phyloP scores from a whole-genome alignment of 176 grass and related monocot species.

The Eleusine indica region DNA sequence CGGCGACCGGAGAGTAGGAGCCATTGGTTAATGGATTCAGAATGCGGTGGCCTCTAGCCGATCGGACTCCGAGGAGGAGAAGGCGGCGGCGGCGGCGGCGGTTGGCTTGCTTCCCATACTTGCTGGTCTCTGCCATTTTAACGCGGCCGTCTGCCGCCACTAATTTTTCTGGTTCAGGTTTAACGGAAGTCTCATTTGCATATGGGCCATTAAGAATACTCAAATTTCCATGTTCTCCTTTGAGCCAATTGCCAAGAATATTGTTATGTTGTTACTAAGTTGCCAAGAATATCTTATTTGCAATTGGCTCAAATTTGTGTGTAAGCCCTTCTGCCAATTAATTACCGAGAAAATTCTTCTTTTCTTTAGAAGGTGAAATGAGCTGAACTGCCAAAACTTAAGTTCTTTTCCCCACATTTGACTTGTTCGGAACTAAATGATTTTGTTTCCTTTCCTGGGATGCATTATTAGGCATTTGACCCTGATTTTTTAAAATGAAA shows the following conservation, averaged over 20 bases:
- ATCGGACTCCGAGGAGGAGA: neutral
- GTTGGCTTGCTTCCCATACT: constrained; percentile 4
- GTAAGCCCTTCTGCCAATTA: too few species aligned
- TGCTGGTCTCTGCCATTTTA: constrained; percentile 21
- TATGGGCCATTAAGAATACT: neutral
- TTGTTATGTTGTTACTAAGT: too few species aligned
- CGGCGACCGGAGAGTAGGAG: constrained; percentile 5
- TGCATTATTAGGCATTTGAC: too few species aligned
- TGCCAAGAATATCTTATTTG: too few species aligned
- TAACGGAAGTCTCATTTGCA: neutral
- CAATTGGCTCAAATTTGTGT: neutral
- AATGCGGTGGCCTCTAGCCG: constrained; percentile 15
- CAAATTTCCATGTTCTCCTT: neutral
- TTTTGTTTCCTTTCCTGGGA: too few species aligned
- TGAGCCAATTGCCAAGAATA: too few species aligned
- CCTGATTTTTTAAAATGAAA: too few species aligned
- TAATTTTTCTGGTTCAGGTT: constrained; percentile 31
- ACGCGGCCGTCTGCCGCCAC: constrained; percentile 8
- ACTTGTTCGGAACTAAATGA: too few species aligned
- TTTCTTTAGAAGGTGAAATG: too few species aligned
- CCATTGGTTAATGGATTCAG: neutral
- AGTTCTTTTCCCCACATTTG: too few species aligned
- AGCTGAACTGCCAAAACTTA: neutral
- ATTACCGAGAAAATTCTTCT: too few species aligned
- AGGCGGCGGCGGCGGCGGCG: constrained; percentile 22